phyloP scores from a whole-genome alignment of 2,329 filamentous ascomycete genomes.

The Venturia aucupariae region DNA sequence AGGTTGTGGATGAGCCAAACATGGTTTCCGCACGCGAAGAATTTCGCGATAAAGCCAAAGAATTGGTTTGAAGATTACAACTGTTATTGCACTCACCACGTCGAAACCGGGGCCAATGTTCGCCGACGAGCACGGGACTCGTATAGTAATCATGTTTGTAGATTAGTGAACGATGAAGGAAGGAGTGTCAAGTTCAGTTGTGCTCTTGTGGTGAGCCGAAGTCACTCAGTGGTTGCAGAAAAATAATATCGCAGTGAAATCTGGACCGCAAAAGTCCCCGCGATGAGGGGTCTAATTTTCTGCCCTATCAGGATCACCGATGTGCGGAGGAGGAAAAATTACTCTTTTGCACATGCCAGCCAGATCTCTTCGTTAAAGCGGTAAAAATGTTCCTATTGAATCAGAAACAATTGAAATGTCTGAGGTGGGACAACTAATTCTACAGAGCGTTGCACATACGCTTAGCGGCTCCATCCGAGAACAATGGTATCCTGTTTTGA shows the following conservation, averaged over 20 bases:
- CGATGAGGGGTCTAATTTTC: background rate
- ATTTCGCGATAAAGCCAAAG: background rate
- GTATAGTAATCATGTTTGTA: conserved; percentile 40
- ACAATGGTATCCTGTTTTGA: background rate
- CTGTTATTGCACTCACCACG: conserved; percentile 38
- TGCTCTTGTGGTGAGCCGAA: background rate
- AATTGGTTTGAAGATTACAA: background rate
- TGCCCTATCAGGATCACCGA: background rate
- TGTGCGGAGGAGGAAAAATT: background rate
- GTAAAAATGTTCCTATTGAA: background rate
- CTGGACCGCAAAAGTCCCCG: background rate
- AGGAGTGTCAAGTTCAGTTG: too few species aligned
- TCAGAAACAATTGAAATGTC: background rate
- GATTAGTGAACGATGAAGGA: background rate
- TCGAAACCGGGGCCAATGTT: conserved; percentile 97
- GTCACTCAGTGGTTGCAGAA: background rate
- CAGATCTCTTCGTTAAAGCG: background rate
- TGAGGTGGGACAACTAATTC: background rate
- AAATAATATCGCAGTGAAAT: background rate
- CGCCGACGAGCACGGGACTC: conserved; percentile 86
- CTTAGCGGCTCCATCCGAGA: background rate
- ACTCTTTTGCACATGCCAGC: background rate
- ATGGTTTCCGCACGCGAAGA: background rate
- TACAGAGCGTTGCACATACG: background rate
- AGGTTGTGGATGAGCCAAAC: background rate